Evolutionary conservation across 2,329 filamentous ascomycete genomes (phyloP), one percentile per base, ranked within the genome.

Genomic region (Aspergillus felis): DNA sequence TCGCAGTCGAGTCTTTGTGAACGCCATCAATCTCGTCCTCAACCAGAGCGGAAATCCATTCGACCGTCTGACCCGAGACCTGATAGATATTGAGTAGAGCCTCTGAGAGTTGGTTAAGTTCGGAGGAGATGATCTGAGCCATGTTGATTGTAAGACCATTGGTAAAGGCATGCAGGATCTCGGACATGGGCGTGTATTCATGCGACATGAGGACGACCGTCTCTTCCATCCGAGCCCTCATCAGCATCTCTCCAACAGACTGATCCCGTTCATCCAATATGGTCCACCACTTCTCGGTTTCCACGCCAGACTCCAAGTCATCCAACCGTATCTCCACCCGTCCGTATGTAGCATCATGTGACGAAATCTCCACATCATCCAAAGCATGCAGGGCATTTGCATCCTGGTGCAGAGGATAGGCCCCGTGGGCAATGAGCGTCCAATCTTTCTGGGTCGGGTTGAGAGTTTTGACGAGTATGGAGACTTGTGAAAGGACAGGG

Each of bases 21-120:
- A 94, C 87, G 0, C 93, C 93, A 68, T 97, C 94, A 57, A 99
- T 97, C 73, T 99, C 94, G 69, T 97, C 93, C 73, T 99, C 94
- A 0, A 97, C 90, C 44, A 99, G 79, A 2, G 91, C 87, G 81
- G 91, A 94, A 24, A 99, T 82, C 94, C 94, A 99, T 58, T 97
- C 91, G 47, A 84, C 83, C 2, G 90, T 89, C 41, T 85, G 85
- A 0, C 91, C 91, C 2, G 92, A 93, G 3, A 96, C 92, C 70
- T 99, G 94, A 67, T 93, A 99, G 53, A 99, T 96, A 71, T 97
- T 95, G 61, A 97, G 78, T 41, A 97, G 85, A 28, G 89, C 87
- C 69, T 97, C 92, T 2, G 92, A 90, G 8, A 97, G 74, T n/a
- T 85, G 83, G 54, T 89, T 88, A 35, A 97, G 79, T 67, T 91